A percentile compares a stretch with the other conserved stretches of the same genome.
These are phyloP conservation scores for Tetracladium marchalianum DNA, from an alignment of 495 filamentous ascomycete species.

Conservation along the genomic window DNA sequence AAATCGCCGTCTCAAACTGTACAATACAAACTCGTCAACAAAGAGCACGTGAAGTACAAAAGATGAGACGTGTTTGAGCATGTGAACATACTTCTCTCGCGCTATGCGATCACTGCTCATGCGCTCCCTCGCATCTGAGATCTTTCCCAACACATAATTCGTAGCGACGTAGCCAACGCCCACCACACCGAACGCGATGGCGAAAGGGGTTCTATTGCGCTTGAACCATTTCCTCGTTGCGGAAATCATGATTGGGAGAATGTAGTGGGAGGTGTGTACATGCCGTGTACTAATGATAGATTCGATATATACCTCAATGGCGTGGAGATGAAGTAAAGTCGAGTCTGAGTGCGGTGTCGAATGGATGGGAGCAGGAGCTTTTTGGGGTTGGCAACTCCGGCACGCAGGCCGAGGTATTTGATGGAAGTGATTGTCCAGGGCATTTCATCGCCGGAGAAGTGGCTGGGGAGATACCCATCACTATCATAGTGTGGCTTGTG, in stretches of 20 bases:
- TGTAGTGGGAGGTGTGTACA: conserved; percentile 3
- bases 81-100: conserved; percentile 74
- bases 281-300: conserved; percentile 2
- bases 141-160: conserved; percentile 83
- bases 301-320: too few species aligned
- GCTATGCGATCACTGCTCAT: conserved; percentile 93
- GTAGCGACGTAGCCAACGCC: conserved; percentile 88
- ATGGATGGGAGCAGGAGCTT: too few species aligned
- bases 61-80: neutral
- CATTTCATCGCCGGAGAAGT: neutral
- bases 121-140: conserved; percentile 84
- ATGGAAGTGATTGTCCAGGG: too few species aligned
- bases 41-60: neutral
- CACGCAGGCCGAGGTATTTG: neutral
- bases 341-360: too few species aligned
- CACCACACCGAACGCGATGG: conserved; percentile 75
- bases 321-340: too few species aligned
- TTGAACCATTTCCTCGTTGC: conserved; percentile 79
- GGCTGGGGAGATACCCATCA: conserved; percentile 11
- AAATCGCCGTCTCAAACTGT: conserved; percentile 84
- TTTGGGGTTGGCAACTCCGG: too few species aligned
- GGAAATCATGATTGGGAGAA: conserved; percentile 53
- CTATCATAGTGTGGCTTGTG: too few species aligned
- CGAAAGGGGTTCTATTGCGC: conserved; percentile 83
- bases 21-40: neutral